Conservation (phyloP, 2,329 filamentous ascomycete genomes). For the Beauveria sp. region DNA sequence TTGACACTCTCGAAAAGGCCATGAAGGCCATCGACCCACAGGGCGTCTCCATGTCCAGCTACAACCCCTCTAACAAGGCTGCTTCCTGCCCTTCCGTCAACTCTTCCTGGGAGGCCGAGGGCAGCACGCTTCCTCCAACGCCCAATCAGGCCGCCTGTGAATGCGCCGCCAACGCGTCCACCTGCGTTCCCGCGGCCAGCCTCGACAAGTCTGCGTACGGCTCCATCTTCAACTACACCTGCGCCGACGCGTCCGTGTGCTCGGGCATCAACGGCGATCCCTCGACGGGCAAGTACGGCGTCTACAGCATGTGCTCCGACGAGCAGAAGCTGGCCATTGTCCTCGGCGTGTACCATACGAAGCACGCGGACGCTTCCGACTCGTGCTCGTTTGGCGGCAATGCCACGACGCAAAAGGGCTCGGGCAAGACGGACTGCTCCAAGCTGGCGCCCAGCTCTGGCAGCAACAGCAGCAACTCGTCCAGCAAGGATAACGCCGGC, state of each 20-base stretch:
- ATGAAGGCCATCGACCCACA: slow-evolving; percentile 61
- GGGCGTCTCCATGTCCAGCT: slow-evolving; percentile 56
- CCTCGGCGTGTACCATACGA: slow-evolving; percentile 39
- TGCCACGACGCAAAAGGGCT: slow-evolving; percentile 46
- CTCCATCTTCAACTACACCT: slow-evolving; percentile 21
- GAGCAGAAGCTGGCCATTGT: slow-evolving; percentile 61
- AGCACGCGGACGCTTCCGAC: slow-evolving; percentile 41
- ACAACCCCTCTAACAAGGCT: slow-evolving; percentile 66
- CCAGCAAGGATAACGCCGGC: slow-evolving; percentile 14
- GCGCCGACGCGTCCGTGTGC: slow-evolving; percentile 2
- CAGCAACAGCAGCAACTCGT: slow-evolving; percentile 14
- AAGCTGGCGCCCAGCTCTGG: slow-evolving; percentile 35
- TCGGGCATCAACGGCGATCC: slow-evolving; percentile 6
- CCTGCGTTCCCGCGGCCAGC: slow-evolving; percentile 57
- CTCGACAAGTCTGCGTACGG: slow-evolving; percentile 53
- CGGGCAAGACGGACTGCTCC: slow-evolving; percentile 34
- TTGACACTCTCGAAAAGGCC: slow-evolving; percentile 60
- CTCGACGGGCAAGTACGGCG: slow-evolving; percentile 56
- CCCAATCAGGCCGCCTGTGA: slow-evolving; percentile 73
- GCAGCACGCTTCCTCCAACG: slow-evolving; percentile 63
- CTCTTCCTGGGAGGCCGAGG: slow-evolving; percentile 55
- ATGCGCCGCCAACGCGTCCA: slow-evolving; percentile 73
- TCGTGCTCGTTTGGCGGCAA: slow-evolving; percentile 68
- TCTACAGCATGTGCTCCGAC: slow-evolving; percentile 68
- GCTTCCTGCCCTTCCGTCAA: slow-evolving; percentile 62